Base-by-base conservation (phyloP, 2,329 filamentous ascomycete species). In the Colletotrichum tabaci region DNA sequence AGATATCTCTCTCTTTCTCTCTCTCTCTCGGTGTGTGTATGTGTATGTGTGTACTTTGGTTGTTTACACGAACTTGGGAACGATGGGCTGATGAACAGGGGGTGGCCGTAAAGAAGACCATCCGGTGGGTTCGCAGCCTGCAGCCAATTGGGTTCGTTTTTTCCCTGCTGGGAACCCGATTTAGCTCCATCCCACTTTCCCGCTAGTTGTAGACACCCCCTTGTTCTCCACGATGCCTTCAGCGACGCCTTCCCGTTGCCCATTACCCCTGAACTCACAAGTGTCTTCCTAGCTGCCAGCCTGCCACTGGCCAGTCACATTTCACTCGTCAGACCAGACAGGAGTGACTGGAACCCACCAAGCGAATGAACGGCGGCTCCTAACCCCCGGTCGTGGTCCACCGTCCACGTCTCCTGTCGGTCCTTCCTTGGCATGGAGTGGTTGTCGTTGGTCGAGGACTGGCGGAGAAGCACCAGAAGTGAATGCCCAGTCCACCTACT, bases 321-420 rank as follows among this genome's bases (percentile, higher is more conserved):
- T 47, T 50, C 47, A 18, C 38, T 55, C 46, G 69, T 58, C 65
- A 55, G 65, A 69, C 69, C 35, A 69, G 69, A 47, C 56, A 61
- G 49, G 61, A 63, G 49, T 44, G 35, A 55, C 61, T 63, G 30
- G 23, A 63, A 46, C 40, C 61, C 49, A 55, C 23, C 46, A 53
- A 49, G 21, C 61, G 61, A 63, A 55, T 46, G 61, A 63, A 38
- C 61, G 61, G 49, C 40, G 53, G 61, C 38, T 63, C 60, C 47
- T 52, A 42, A 15, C 38, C 50, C 21, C 40, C 35, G n/a, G 23
- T 4, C 26, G 44, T 35, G 57, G 9, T 58, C 64, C 68, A 71
- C 68, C 57, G 60, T 72, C 58, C 47, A 64, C 69, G 65, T 55
- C 69, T 72, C 66, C 65, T 72, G 69, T 69, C 65, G 69, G 69